Conservation (phyloP, 805 yeast species). For the Candida alai region DNA sequence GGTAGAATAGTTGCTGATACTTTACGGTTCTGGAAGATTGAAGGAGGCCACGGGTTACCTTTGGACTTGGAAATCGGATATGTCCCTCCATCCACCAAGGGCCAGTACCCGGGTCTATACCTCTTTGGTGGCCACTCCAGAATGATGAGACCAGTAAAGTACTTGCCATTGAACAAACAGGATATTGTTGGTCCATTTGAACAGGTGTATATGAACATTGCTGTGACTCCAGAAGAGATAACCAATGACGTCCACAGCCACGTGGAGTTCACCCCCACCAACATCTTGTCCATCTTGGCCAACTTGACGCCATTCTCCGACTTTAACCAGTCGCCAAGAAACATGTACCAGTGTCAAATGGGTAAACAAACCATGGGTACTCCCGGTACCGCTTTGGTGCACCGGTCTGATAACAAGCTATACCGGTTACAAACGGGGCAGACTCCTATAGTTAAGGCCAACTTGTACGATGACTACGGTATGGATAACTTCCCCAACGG, state of each 20-base stretch:
- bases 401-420: slow-evolving; percentile 91
- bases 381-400: slow-evolving; percentile 92
- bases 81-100: slow-evolving; percentile 93
- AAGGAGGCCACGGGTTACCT: slow-evolving; percentile 75
- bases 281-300: slow-evolving; percentile 89
- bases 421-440: slow-evolving; percentile 94
- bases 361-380: slow-evolving; percentile 99
- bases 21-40: slow-evolving; percentile 87
- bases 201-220: slow-evolving; percentile 94
- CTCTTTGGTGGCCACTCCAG: slow-evolving; percentile 89
- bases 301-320: slow-evolving; percentile 97
- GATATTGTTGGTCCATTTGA: slow-evolving; percentile 97
- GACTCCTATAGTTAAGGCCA: slow-evolving; percentile 94
- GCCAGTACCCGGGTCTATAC: slow-evolving; percentile 96
- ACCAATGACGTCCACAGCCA: slow-evolving; percentile 78
- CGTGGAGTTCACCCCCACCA: slow-evolving; percentile 93
- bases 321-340: slow-evolving; percentile 98
- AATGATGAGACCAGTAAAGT: slow-evolving; percentile 94
- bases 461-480: slow-evolving; percentile 90
- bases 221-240: slow-evolving; percentile 91
- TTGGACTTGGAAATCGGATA: slow-evolving; percentile 87
- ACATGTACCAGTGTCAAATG: slow-evolving; percentile 99
- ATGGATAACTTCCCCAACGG: slow-evolving; percentile 99
- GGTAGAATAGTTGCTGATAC: slow-evolving; percentile 87
- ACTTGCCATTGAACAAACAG: slow-evolving; percentile 75